Conservation (phyloP, 768 basidiomycete species). For the Pisolithus orientalis region DNA sequence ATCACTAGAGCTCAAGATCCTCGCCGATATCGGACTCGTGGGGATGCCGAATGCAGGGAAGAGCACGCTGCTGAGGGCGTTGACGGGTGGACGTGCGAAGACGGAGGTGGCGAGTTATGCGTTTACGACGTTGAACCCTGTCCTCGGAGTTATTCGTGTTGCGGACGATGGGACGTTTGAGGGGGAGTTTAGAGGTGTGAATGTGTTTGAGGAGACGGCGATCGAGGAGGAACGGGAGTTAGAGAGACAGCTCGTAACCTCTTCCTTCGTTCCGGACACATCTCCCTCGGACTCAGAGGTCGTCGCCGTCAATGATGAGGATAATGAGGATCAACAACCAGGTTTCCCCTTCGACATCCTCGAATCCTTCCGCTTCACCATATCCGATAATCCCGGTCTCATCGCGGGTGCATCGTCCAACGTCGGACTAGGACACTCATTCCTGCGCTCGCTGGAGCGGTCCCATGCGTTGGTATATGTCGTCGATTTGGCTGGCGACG, state of each 20-base stretch:
- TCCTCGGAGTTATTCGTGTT: slow-evolving; percentile 85
- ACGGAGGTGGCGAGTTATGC: slow-evolving; percentile 86
- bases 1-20: slow-evolving; percentile 86
- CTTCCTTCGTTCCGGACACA: neutral
- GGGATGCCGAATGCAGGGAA: slow-evolving; percentile 95
- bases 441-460: slow-evolving; percentile 89
- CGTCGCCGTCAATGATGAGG: neutral
- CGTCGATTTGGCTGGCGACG: slow-evolving; percentile 72
- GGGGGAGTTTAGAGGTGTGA: slow-evolving; percentile 44
- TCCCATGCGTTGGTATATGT: slow-evolving; percentile 88
- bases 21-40: slow-evolving; percentile 93
- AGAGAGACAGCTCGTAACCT: slow-evolving; percentile 37
- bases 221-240: slow-evolving; percentile 42
- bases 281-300: slow-evolving; percentile 12
- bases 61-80: slow-evolving; percentile 84
- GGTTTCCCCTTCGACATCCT: slow-evolving; percentile 52
- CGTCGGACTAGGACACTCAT: slow-evolving; percentile 89
- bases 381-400: slow-evolving; percentile 96
- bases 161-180: slow-evolving; percentile 73
- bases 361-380: slow-evolving; percentile 86
- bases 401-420: slow-evolving; percentile 81
- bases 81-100: slow-evolving; percentile 80
- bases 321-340: slow-evolving; percentile 11
- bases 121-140: slow-evolving; percentile 93
- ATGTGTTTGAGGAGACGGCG: slow-evolving; percentile 61